Evolutionary conservation across 2,329 filamentous ascomycete species (phyloP).

Genomic region (Aphanocladium album): DNA sequence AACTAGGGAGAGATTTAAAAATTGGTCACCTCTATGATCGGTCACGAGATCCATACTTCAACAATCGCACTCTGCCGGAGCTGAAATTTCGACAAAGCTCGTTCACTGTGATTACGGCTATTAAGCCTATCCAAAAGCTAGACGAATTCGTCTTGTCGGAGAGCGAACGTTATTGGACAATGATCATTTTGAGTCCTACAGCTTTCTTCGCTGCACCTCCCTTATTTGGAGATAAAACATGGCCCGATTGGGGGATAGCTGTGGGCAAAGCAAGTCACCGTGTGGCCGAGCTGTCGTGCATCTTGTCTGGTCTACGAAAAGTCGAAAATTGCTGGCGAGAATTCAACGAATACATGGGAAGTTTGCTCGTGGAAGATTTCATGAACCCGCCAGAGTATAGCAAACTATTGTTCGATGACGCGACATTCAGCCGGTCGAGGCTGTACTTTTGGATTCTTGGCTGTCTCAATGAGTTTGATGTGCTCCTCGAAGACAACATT

Average conservation of each 20-base stretch:
- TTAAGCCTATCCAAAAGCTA: background rate
- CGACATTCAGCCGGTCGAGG: background rate
- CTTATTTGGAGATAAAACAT: no score
- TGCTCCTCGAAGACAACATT: background rate
- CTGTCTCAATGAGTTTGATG: background rate
- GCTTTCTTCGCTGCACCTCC: background rate
- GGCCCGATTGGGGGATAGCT: background rate
- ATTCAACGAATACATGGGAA: background rate
- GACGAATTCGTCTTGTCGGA: background rate
- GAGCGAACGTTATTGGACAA: background rate
- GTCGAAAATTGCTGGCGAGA: background rate
- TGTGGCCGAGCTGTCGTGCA: background rate
- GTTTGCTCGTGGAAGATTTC: background rate
- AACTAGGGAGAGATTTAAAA: background rate
- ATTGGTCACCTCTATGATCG: background rate
- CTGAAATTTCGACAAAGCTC: background rate
- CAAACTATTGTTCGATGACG: background rate
- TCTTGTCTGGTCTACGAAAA: background rate
- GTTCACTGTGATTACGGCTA: background rate
- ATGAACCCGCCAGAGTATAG: background rate
- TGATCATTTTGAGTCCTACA: background rate
- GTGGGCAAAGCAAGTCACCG: background rate
- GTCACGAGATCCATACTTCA: background rate
- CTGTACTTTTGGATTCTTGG: background rate
- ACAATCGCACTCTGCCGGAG: background rate